Base-by-base conservation (phyloP, 1,139 yeast species). In the Taphrina sp. region DNA sequence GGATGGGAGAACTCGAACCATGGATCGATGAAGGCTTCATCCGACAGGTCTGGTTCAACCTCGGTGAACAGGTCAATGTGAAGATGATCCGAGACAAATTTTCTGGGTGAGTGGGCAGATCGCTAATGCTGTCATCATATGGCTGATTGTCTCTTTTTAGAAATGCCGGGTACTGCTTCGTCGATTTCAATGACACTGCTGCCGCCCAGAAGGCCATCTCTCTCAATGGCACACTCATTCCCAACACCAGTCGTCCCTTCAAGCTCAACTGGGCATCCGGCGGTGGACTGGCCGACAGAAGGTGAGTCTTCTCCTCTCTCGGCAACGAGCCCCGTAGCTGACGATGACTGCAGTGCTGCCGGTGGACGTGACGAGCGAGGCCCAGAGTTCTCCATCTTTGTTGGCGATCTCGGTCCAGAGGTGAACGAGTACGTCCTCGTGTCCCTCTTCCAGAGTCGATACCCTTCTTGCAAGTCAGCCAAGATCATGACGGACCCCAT, bases 1-100 rank as follows among this genome's bases (percentile, higher is more conserved):
- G 96, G 96, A 90, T 90, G 96, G 97, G 96, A 8, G 96, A 89
- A 68, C 72, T 90, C 45, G 96, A 89, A 64, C 87, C 94, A 1
- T 76, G 80, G 70, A 85, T 94, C 82, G 89, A 85, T 61, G 96
- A 89, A 68, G 73, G 73, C 14, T 75, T 79, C 47, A 79, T 90
- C 52, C 74, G 76, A 38, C 75, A 79, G 56, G 74, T 88, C 54
- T 90, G 96, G 96, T 72, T 70, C 31, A 69, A 72, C 42, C 67
- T 75, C 54, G 79, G 80, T 43, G 77, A 76, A 61, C 73, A 72
- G 53, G 83, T 81, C 52, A 70, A 70, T 52, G 84, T 82, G 59
- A 82, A 82, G 69, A 73, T 82, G 60, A 82, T 82, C 61, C 80
- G 78, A 54, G 79, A 79, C 69, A 76, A 72, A 65, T 74, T 72